Percentiles rank a stretch among this genome's conserved stretches.
These are phyloP conservation scores for Mortierella sp. DNA, from an alignment of 371 early-diverging fungal species.

Conservation along the genomic window DNA sequence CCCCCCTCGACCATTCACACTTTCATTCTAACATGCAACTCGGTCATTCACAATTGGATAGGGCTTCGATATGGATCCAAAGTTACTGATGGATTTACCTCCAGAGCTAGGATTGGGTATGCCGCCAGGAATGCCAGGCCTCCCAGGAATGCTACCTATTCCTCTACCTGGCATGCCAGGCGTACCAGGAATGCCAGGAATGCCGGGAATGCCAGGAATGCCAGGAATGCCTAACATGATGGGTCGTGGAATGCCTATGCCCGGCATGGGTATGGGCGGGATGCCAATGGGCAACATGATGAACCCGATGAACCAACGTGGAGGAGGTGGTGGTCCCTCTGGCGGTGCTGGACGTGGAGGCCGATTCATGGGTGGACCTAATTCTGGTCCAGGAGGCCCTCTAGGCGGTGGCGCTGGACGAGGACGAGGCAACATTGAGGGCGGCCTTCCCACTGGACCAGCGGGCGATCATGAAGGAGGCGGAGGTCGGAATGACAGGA, in stretches of 20 bases:
- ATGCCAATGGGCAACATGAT: conserved; percentile 53
- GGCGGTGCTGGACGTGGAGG: conserved; percentile 38
- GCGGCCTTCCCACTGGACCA: conserved; percentile 9
- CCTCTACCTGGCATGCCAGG: conserved; percentile 13
- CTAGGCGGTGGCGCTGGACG: conserved; percentile 21
- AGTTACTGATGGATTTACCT: conserved; percentile 37
- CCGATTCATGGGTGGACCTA: conserved; percentile 31
- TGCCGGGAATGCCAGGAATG: conserved; percentile 33
- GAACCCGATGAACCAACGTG: conserved; percentile 52
- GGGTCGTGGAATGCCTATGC: conserved; percentile 41
- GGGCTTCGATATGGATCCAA: conserved; percentile 49
- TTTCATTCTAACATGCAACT: no score
- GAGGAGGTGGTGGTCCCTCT: conserved; percentile 20
- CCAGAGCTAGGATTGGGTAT: conserved; percentile 36
- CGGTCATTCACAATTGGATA: not conserved
- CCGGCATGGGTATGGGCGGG: conserved; percentile 50
- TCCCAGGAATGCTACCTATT: conserved; percentile 15
- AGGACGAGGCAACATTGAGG: conserved; percentile 23
- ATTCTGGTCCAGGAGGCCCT: conserved; percentile 23
- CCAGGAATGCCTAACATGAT: conserved; percentile 36
- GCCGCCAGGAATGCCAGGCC: conserved; percentile 21
- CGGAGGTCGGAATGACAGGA: conserved; percentile 30
- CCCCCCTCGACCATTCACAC: no score
- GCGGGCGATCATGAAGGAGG: conserved; percentile 14
- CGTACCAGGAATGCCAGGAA: conserved; percentile 23